A percentile compares a stretch with the other conserved stretches of the same genome.
Conservation (phyloP, 164 flowering plant species). For the Pachysandra terminalis region DNA sequence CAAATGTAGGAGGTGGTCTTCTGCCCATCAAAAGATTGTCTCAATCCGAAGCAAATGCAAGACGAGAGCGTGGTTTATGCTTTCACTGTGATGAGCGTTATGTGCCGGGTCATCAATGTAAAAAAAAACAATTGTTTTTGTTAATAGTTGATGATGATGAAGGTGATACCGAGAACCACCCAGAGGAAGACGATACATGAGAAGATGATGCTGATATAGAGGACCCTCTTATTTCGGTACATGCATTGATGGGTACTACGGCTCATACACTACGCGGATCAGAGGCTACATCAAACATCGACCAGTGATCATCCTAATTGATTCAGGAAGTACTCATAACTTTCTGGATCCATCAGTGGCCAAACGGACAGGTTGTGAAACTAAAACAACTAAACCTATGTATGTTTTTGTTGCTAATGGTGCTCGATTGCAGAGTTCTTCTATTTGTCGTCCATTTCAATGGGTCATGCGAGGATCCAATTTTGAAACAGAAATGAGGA, state of each 20-base stretch:
- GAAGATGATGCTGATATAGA: not conserved
- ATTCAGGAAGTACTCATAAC: not conserved
- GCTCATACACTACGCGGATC: conserved; percentile 1
- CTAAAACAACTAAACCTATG: not conserved
- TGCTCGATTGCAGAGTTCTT: not conserved
- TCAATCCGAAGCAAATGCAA: not conserved
- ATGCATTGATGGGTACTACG: not conserved
- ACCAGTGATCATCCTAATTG: not conserved
- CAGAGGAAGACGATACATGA: not conserved
- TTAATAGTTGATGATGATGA: not conserved
- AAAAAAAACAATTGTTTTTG: not conserved
- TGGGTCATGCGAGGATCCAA: not conserved
- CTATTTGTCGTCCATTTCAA: not conserved
- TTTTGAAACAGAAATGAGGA: not conserved
- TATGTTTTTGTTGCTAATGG: not conserved
- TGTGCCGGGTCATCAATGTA: not conserved
- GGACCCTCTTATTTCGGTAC: not conserved
- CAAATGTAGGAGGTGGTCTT: too few relatives aligned
- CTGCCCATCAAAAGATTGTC: not conserved
- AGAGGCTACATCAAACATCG: not conserved
- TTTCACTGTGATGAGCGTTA: not conserved
- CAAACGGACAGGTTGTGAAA: not conserved
- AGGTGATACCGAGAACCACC: not conserved
- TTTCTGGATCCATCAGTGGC: not conserved
- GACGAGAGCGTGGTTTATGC: not conserved